phyloP scores from a whole-genome alignment of 2,329 filamentous ascomycete genomes.

The Coniochaeta ligniaria region DNA sequence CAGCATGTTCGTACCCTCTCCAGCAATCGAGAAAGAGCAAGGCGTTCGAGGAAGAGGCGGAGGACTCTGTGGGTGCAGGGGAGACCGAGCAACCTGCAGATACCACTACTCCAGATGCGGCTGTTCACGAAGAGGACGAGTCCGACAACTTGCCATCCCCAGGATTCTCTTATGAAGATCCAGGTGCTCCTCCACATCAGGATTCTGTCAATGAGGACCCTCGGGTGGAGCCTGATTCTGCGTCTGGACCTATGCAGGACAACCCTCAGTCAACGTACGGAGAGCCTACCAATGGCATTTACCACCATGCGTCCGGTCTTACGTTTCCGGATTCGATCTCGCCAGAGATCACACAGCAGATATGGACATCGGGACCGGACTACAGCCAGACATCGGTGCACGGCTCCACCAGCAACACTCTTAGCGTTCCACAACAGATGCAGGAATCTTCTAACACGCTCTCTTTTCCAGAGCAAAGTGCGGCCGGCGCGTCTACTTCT shows the following conservation, averaged over 20 bases:
- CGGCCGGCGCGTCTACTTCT: neutral
- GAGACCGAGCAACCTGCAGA: neutral
- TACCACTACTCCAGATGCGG: neutral
- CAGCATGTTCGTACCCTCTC: slow-evolving; percentile 31
- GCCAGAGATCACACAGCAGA: neutral
- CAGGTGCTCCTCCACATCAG: neutral
- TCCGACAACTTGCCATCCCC: slow-evolving; percentile 14
- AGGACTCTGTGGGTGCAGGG: slow-evolving; percentile 3
- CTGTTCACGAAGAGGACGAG: slow-evolving; percentile 10
- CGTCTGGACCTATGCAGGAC: neutral
- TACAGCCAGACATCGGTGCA: neutral
- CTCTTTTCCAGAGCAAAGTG: neutral
- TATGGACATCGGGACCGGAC: neutral
- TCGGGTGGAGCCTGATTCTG: neutral
- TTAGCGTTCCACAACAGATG: neutral
- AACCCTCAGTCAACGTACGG: neutral
- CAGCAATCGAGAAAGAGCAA: slow-evolving; percentile 14
- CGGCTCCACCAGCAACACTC: neutral
- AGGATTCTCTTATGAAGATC: slow-evolving; percentile 9
- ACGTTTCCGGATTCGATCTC: neutral
- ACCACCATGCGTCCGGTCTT: neutral
- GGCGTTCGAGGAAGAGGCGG: slow-evolving; percentile 8
- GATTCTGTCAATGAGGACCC: neutral
- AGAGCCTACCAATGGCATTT: neutral
- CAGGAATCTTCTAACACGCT: neutral